A percentile compares a stretch with the other conserved stretches of the same genome.
Evolutionary conservation across 1,139 yeast species (phyloP).

Genomic region (Scheffersomyces quercinus): DNA sequence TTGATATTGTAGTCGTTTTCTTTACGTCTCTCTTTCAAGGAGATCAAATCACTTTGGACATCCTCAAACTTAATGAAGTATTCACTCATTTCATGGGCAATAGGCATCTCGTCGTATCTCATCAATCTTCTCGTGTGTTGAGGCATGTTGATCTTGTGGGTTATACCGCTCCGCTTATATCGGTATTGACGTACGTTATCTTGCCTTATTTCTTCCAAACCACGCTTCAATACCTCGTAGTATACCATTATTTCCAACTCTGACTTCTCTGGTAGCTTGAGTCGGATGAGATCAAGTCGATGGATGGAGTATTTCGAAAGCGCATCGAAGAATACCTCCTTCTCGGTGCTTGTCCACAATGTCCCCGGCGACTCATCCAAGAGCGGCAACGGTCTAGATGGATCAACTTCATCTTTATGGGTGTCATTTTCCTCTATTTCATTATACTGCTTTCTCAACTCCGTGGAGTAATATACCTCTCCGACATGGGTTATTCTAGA

Average conservation of each 20-base stretch:
- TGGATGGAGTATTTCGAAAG: conserved; percentile 48
- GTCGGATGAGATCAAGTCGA: conserved; percentile 39
- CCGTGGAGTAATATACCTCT: conserved; percentile 4
- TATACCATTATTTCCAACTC: conserved; percentile 47
- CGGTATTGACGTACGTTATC: conserved; percentile 4
- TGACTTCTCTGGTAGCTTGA: conserved; percentile 41
- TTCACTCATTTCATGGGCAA: conserved; percentile 54
- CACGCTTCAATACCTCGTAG: conserved; percentile 38
- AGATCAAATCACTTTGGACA: conserved; percentile 33
- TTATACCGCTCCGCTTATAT: conserved; percentile 5
- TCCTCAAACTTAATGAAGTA: conserved; percentile 51
- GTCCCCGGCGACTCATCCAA: conserved; percentile 17
- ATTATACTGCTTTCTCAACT: background rate
- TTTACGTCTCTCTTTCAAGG: conserved; percentile 17
- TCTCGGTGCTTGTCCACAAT: conserved; percentile 42
- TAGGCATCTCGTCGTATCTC: conserved; percentile 47
- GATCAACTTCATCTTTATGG: background rate
- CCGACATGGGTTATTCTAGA: conserved; percentile 10
- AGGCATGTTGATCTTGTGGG: conserved; percentile 10
- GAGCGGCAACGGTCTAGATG: background rate
- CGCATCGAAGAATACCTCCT: conserved; percentile 44
- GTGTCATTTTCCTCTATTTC: background rate
- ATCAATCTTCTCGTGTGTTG: conserved; percentile 17
- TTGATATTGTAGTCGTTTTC: conserved; percentile 16
- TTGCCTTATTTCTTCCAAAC: conserved; percentile 20